A percentile compares a stretch with the other conserved stretches of the same genome.
Evolutionary conservation across 257 asterid genomes (phyloP).

Genomic region (Vinca minor): DNA sequence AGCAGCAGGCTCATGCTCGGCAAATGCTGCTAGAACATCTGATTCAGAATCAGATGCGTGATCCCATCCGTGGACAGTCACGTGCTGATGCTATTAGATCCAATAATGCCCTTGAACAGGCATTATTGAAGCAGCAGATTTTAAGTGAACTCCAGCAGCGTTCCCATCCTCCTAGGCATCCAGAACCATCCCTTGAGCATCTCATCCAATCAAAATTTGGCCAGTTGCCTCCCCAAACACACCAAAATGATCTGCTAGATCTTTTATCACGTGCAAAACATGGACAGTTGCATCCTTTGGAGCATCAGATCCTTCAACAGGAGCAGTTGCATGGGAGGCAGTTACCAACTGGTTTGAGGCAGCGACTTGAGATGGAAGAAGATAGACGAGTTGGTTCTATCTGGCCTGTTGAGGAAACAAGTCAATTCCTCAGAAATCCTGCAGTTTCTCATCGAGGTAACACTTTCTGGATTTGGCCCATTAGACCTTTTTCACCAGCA

Average conservation of each 20-base stretch:
- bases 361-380: constrained; percentile 78
- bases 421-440: constrained; percentile 61
- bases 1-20: constrained; percentile 69
- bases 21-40: constrained; percentile 72
- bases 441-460: constrained; percentile 43
- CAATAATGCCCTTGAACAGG: constrained; percentile 61
- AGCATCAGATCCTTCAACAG: constrained; percentile 73
- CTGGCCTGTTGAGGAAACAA: constrained; percentile 69
- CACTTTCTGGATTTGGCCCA: constrained; percentile 59
- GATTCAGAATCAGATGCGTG: constrained; percentile 68
- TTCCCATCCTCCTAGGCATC: constrained; percentile 60
- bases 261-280: constrained; percentile 62
- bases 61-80: constrained; percentile 60
- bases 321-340: constrained; percentile 79
- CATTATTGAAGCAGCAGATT: constrained; percentile 63
- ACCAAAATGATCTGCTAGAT: constrained; percentile 63
- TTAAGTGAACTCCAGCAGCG: constrained; percentile 72
- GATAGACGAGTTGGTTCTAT: constrained; percentile 53
- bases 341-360: constrained; percentile 67
- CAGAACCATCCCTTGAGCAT: constrained; percentile 79
- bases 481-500: constrained; percentile 56
- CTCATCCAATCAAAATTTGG: constrained; percentile 71
- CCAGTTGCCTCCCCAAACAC: constrained; percentile 56
- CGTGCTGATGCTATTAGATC: constrained; percentile 64
- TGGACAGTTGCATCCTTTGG: constrained; percentile 70